Evolutionary conservation across 805 yeast species (phyloP), one percentile per base, ranked within the genome.

Genomic region (Maudiozyma pseudohumilis): DNA sequence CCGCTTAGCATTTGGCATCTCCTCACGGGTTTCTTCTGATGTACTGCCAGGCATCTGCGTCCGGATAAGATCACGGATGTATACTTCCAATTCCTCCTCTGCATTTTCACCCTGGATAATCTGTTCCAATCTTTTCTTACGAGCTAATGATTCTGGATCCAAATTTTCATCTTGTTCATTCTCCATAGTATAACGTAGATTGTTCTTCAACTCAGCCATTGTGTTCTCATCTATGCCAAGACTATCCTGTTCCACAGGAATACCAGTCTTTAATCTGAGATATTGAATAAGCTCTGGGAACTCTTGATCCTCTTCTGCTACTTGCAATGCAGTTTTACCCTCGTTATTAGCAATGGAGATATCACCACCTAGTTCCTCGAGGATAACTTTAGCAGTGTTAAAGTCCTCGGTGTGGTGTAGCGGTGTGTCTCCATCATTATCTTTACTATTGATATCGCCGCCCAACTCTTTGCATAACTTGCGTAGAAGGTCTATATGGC

Each of bases 341-440:
- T 84, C 95, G 31, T 61, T 57, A 56, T 92, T 89, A 53, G 66
- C 72, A 26, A 75, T 48, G 31, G 59, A 73, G 54, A 64, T 69
- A 58, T 85, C 81, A 0, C 89, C 96, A 4, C 72, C 68, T 23
- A 78, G 68, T 36, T 75, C 74, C 46, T 77, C 84, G 0, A 92
- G 68, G 37, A 92, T 63, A 18, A 68, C 49, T 46, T 70, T 73
- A 1, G 95, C 96, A 1, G 76, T 69, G 2, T 55, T 64, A 0
- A 73, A 61, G 39, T 77, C 80, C 53, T 92, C 99, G 17, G 77
- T 84, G 48, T 86, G 94, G 57, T 89, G 97, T 43, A 92, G 65
- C 1, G 99, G 96, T 0, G 97, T 81, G 51, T 92, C 99, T 2
- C 97, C 96, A 46, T 94, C 98, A 17, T 62, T 62, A 49, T 92